Evolutionary conservation across 768 basidiomycete genomes (phyloP), one percentile per base, ranked within the genome.

Genomic region (Mycena rosella): DNA sequence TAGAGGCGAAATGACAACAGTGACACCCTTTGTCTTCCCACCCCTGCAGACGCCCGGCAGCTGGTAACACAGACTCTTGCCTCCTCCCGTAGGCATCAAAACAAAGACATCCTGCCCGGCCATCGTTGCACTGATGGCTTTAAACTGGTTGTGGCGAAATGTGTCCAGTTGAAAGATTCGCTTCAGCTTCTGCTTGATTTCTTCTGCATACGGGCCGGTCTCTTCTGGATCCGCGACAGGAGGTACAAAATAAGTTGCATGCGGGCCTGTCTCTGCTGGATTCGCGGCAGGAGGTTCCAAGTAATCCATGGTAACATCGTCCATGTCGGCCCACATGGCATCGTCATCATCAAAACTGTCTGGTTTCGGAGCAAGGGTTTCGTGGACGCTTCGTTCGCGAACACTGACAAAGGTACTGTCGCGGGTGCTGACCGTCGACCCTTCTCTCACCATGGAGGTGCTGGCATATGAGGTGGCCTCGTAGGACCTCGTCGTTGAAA

Each of bases 1-100:
- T 24, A 99, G 86, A 1, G 98, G 98, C 3, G 93, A 93, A 49
- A 99, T 86, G 32, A 99, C 96, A 60, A 99, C 84, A 0, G 96
- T 95, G 4, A 98, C 88, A 36, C 96, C 96, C 59, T 81, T 83
- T 0, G 93, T 95, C 73, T 81, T 86, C 2, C 94, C 95, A 8
- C 80, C 80, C 40, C 80, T 79, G 74, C 96, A 94, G 36, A 98
- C 85, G 2, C 96, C 96, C 0, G 98, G 98, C 2, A 99, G 89
- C 77, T 98, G 91, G 78, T 91, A 96, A 72, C 92, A 95, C 42
- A 96, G 82, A 73, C 91, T 93, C 80, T 96, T 96, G 0, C 95
- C 95, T 5, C 96, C 96, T 38, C 96, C 96, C 1, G 98, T 99
- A 1, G 98, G 98, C 89, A 98, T 96, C 10, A 99, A 85, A 20